Base-by-base conservation (phyloP, 768 basidiomycete species). In the Rhizopogon vulgaris region DNA sequence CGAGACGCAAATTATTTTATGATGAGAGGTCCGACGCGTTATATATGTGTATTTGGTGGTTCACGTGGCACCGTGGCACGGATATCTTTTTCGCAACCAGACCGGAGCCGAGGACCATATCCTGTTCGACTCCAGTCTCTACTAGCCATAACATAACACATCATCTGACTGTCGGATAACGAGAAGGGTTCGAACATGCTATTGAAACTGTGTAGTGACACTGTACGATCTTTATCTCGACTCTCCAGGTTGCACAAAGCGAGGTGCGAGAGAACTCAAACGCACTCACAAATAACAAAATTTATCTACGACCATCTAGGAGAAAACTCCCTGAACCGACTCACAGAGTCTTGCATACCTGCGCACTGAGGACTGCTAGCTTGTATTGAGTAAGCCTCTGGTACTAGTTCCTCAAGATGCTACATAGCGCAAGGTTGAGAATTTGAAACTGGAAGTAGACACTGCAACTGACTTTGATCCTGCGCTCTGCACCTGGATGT, bases 401-500 rank as follows among this genome's bases (percentile, higher is more conserved):
- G 81, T 0, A 88, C 67, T 3, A 74, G 67, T 49, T 75, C 71
- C 51, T 82, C 69, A 11, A 89, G 69, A 54, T 71, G 65, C 83
- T 83, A n/a, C n/a, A n/a, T n/a, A 55, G 4, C 28, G 24, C 25
- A 22, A 49, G 4, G 10, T 25, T 34, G 25, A 17, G 37, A 18
- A 50, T 14, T 40, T 18, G 12, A 12, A 30, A 14, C 14, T 38
- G 14, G 25, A 25, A 40, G 12, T 4, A 46, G 15, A 32, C 18
- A 18, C 28, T 7, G 54, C 12, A 34, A 56, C 79, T 53, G 56
- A 88, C 90, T 73, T 84, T 75, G 52, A 90, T 81, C 18, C 94
- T 81, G 61, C 76, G 83, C 38, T 76, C 71, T 22, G 85, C 83
- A 5, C 83, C 74, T 0, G 94, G 94, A 67, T 97, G 94, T 0